Evolutionary conservation across 1,284 basidiomycete species (phyloP), one percentile per base, ranked within the genome.

Genomic region (Phylloporus sp.): DNA sequence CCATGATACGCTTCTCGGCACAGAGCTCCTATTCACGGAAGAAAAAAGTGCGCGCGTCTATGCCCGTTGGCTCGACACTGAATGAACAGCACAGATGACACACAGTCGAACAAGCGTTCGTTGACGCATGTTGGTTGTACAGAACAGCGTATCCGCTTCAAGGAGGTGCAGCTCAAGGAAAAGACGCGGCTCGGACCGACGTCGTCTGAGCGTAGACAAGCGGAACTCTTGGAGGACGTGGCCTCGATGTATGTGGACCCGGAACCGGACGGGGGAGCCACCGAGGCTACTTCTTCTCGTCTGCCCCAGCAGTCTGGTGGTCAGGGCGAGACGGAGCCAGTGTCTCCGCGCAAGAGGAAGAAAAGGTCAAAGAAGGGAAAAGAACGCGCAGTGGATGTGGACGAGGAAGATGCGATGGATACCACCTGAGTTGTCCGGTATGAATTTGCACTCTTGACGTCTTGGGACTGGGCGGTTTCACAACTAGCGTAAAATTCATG

Each of bases 1-100:
- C 57, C 89, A 93, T 70, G 87, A 90, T 67, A 77, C 81, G 17
- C 81, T 94, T 10, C 78, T 94, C 6, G 92, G 92, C 2, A 91
- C 90, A 0, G 92, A 94, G 72, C 79, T 94, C 27, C 75, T 94
- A 35, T 93, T 94, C 77, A 86, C 86, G 2, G 90, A 92, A 62
- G 83, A 81, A 53, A 87, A 87, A 83, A 85, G 89, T 89, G 68
- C 37, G 72, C 17, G 58, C 5, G 29, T 23, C 20, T 23, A 25
- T 20, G 5, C 27, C 25, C 61, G 47, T 12, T 15, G 32, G 19
- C 20, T 37, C 19, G 35, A 63, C 20, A 10, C 57, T 73, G 32
- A 71, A 62, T 29, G 0, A 23, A 4, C 45, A 19, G 15, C 2
- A 10, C 69, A 85, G 86, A 84, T 65, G 79, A 80, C 14, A 71